phyloP scores from a whole-genome alignment of 1,284 basidiomycete species.

The Ceratobasidium sp. region DNA sequence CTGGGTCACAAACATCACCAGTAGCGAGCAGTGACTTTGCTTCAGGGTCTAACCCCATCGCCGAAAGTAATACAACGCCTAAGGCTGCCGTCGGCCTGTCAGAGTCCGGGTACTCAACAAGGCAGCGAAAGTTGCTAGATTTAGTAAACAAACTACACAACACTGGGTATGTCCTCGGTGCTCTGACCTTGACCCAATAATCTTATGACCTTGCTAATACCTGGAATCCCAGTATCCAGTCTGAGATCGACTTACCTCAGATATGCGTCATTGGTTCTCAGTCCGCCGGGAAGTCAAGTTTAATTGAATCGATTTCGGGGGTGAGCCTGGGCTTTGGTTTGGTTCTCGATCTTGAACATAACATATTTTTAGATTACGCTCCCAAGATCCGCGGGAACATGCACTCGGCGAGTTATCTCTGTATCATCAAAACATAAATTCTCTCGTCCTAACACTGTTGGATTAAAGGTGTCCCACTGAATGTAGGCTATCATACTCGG shows the following conservation, averaged over 20 bases:
- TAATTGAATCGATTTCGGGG: constrained; percentile 56
- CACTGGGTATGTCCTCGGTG: constrained; percentile 45
- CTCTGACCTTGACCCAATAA: neutral
- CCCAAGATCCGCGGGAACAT: constrained; percentile 50
- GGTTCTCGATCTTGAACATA: neutral
- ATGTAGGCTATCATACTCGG: constrained; percentile 39
- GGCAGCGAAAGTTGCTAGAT: constrained; percentile 47
- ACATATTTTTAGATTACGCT: constrained; percentile 48
- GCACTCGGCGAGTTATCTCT: constrained; percentile 48
- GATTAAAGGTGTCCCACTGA: constrained; percentile 48
- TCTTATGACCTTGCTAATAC: neutral
- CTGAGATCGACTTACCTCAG: constrained; percentile 65
- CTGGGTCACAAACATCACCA: no score
- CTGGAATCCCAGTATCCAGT: constrained; percentile 36
- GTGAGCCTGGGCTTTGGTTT: constrained; percentile 24
- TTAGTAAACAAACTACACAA: constrained; percentile 47
- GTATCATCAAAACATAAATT: neutral
- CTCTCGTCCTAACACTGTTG: neutral
- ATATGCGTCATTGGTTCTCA: constrained; percentile 72
- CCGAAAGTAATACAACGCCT: no score
- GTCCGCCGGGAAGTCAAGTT: constrained; percentile 70
- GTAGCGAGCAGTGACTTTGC: no score
- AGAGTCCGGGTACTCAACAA: constrained; percentile 7
- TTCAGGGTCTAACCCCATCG: no score
- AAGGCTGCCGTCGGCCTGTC: constrained; percentile 25